These are phyloP conservation scores for Trichophyton rubrum DNA, from an alignment of 2,329 filamentous ascomycete species.

Conservation along the genomic window DNA sequence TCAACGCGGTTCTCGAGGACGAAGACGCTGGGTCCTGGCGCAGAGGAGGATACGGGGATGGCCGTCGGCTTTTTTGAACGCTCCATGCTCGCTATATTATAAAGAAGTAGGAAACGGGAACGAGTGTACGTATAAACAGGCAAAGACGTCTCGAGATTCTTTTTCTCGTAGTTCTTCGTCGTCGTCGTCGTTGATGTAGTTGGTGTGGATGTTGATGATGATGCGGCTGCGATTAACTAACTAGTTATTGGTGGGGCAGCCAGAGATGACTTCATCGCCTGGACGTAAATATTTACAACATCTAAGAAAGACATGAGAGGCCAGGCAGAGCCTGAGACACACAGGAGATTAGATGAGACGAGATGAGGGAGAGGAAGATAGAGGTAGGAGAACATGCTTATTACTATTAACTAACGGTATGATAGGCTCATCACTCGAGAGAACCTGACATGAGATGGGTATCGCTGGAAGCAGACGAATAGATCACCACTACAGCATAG, in stretches of 20 bases:
- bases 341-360: not conserved
- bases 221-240: too few species aligned
- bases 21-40: conserved; percentile 65
- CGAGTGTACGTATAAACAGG: not conserved
- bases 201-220: too few species aligned
- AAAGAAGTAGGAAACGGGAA: not conserved
- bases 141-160: not conserved
- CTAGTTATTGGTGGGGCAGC: not conserved
- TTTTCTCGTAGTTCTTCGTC: not conserved
- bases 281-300: not conserved
- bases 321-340: not conserved
- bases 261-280: not conserved
- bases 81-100: conserved; percentile 51
- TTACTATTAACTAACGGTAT: not conserved
- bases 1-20: conserved; percentile 61
- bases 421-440: not conserved
- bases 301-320: not conserved
- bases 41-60: conserved; percentile 59
- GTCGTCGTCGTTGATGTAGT: not conserved
- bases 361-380: too few species aligned
- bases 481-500: too few species aligned
- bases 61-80: conserved; percentile 72
- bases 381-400: too few species aligned
- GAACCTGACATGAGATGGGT: not conserved
- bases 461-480: too few species aligned